Conservation (phyloP, 495 filamentous ascomycete species). For the Pseudevernia furfuracea region DNA sequence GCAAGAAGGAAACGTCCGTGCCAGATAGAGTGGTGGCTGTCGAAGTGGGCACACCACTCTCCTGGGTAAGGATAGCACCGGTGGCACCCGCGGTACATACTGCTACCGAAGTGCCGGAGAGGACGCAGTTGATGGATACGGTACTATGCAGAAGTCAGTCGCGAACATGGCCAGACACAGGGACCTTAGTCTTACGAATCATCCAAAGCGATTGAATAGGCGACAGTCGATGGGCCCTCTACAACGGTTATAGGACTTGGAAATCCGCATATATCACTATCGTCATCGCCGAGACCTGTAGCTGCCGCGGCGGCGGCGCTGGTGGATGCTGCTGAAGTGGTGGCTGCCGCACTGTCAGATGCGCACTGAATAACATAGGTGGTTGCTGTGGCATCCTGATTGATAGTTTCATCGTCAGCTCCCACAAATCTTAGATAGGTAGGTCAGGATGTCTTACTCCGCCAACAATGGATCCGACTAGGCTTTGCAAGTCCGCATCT, state of each 20-base stretch:
- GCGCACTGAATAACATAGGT: constrained; percentile 10
- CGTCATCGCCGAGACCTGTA: neutral
- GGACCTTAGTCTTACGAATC: neutral
- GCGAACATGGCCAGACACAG: neutral
- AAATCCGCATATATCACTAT: neutral
- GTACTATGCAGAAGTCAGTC: neutral
- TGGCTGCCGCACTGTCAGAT: neutral
- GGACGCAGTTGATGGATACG: neutral
- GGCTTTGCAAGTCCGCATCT: neutral
- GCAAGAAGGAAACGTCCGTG: neutral
- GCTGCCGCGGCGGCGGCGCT: neutral
- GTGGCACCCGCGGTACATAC: neutral
- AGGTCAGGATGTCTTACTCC: neutral
- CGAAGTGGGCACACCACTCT: neutral
- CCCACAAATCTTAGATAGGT: too few relatives aligned
- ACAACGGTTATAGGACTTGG: constrained; percentile 2
- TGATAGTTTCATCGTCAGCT: neutral
- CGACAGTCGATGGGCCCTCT: constrained; percentile 12
- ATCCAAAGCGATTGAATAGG: neutral
- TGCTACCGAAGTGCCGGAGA: constrained; percentile 9
- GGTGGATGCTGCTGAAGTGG: neutral
- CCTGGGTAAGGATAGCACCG: neutral
- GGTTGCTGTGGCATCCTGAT: constrained; percentile 7
- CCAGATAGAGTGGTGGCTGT: constrained; percentile 5
- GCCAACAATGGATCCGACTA: constrained; percentile 13